phyloP scores from a whole-genome alignment of 2,329 filamentous ascomycete genomes.

The Tothia fuscella region DNA sequence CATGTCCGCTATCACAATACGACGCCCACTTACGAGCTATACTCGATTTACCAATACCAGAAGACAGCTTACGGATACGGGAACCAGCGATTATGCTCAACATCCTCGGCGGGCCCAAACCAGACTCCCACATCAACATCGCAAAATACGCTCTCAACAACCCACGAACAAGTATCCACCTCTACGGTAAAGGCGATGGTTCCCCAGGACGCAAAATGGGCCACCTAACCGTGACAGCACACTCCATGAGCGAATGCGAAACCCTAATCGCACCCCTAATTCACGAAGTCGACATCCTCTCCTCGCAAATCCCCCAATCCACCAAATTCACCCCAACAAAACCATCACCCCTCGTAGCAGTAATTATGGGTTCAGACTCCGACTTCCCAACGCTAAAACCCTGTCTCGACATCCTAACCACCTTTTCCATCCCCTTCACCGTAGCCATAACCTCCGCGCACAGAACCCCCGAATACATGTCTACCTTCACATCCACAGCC shows the following conservation, averaged over 20 bases:
- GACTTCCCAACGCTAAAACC: conserved; percentile 57
- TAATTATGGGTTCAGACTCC: conserved; percentile 78
- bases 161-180: conserved; percentile 56
- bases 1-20: conserved; percentile 80
- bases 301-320: conserved; percentile 36
- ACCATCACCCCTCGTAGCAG: conserved; percentile 48
- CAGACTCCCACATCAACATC: conserved; percentile 51
- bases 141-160: conserved; percentile 45
- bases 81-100: conserved; percentile 66
- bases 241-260: conserved; percentile 56
- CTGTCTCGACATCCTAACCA: conserved; percentile 52
- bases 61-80: conserved; percentile 41
- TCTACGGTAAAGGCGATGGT: conserved; percentile 80
- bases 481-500: conserved; percentile 31
- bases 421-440: conserved; percentile 62
- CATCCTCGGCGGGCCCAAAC: conserved; percentile 57
- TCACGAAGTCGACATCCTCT: conserved; percentile 47
- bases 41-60: conserved; percentile 49
- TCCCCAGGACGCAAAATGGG: conserved; percentile 90
- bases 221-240: conserved; percentile 72
- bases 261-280: conserved; percentile 59
- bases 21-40: conserved; percentile 82
- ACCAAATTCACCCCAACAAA: conserved; percentile 27
- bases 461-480: conserved; percentile 37
- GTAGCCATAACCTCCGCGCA: conserved; percentile 66